phyloP scores from a whole-genome alignment of 176 grass and related monocot species.

The Eremochloa ophiuroides region DNA sequence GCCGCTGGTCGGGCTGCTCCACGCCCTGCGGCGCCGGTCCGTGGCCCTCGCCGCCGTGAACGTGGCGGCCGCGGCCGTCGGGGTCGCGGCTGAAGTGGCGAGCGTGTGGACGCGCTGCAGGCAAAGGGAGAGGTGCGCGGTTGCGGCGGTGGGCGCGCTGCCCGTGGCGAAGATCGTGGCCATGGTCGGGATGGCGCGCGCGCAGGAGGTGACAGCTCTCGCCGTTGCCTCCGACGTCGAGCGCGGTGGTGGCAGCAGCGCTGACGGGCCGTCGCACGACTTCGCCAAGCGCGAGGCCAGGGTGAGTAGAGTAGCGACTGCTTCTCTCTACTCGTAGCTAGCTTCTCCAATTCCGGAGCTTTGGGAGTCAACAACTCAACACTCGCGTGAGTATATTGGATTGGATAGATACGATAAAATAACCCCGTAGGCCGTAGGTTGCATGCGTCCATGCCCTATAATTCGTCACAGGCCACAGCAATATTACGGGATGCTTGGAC shows the following conservation, averaged over 20 bases:
- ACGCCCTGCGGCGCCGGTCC: constrained; percentile 19
- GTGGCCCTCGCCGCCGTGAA: constrained; percentile 25
- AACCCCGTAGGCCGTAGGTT: too few species aligned
- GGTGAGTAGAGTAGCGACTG: constrained; percentile 1
- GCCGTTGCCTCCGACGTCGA: constrained; percentile 19
- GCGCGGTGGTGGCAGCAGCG: not conserved
- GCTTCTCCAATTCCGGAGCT: not conserved
- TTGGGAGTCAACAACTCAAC: not conserved
- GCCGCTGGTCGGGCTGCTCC: not conserved
- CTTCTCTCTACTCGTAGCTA: not conserved
- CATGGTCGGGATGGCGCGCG: constrained; percentile 47
- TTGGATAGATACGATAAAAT: too few species aligned
- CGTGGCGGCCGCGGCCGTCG: constrained; percentile 6
- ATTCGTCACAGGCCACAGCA: too few species aligned
- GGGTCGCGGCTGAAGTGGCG: constrained; percentile 13
- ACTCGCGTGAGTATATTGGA: too few species aligned
- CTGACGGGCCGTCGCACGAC: constrained; percentile 15
- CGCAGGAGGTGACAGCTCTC: constrained; percentile 46
- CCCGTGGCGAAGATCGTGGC: constrained; percentile 32
- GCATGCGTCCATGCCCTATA: too few species aligned
- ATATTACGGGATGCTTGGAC: too few species aligned
- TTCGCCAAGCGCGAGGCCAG: constrained; percentile 39
- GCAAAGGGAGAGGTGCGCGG: constrained; percentile 19
- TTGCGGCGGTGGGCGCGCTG: constrained; percentile 1
- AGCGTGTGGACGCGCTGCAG: not conserved